These are phyloP conservation scores for Collariella sp. DNA, from an alignment of 495 filamentous ascomycete genomes.

Conservation along the genomic window DNA sequence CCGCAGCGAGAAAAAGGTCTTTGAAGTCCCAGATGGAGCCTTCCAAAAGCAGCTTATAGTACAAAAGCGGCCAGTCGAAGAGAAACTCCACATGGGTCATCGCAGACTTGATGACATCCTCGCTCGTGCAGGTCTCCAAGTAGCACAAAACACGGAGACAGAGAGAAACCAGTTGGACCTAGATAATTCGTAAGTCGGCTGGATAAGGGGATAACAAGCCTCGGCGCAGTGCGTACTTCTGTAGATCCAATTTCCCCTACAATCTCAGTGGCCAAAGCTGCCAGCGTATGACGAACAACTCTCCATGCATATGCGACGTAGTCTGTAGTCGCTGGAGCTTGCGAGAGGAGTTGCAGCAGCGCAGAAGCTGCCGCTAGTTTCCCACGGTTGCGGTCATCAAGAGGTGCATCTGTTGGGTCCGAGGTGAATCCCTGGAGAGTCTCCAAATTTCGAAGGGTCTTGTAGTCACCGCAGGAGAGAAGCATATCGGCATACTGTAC, in stretches of 20 bases:
- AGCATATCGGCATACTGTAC: slow-evolving; percentile 20
- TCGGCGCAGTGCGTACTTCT: slow-evolving; percentile 6
- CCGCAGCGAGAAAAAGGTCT: slow-evolving; percentile 12
- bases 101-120: no score
- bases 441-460: neutral
- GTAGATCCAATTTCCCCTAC: slow-evolving; percentile 19
- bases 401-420: neutral
- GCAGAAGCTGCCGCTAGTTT: slow-evolving; percentile 9
- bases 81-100: no score
- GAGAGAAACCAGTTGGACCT: slow-evolving; percentile 8
- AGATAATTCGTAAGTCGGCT: neutral
- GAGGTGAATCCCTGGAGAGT: neutral
- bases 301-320: neutral
- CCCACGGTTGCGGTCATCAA: neutral
- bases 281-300: neutral
- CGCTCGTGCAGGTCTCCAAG: neutral
- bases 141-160: slow-evolving; percentile 6
- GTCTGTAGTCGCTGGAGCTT: neutral
- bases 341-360: slow-evolving; percentile 9
- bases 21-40: slow-evolving; percentile 18
- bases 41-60: slow-evolving; percentile 7
- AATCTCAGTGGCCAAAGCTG: no score
- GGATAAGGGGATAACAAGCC: neutral
- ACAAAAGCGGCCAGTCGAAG: slow-evolving; percentile 11
- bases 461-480: slow-evolving; percentile 14